Percentiles rank a stretch among this genome's conserved stretches.
These are phyloP conservation scores for Ramalina peruviana DNA, from an alignment of 495 filamentous ascomycete genomes.

Conservation along the genomic window DNA sequence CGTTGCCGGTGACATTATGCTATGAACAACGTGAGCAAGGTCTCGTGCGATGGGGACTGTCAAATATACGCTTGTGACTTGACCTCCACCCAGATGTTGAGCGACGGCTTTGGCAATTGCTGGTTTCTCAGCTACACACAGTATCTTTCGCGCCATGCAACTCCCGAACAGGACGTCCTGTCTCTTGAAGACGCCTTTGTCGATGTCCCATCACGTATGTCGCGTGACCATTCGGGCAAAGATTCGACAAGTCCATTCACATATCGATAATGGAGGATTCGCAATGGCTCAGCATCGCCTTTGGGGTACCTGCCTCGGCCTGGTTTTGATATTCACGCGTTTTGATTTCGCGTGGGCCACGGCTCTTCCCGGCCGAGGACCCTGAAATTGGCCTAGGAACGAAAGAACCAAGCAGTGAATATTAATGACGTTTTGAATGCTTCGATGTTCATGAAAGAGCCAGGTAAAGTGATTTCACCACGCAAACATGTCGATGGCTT, in stretches of 20 bases:
- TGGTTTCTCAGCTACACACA: conserved; percentile 95
- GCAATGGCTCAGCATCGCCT: no score
- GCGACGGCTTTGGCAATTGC: conserved; percentile 92
- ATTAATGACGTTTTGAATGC: no score
- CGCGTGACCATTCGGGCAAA: background rate
- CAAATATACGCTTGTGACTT: conserved; percentile 49
- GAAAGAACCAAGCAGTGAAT: no score
- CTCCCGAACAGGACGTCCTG: background rate
- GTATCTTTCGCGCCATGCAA: conserved; percentile 37
- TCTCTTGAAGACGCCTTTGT: background rate
- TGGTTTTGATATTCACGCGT: no score
- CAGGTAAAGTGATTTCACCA: no score
- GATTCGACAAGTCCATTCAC: background rate
- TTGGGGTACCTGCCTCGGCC: no score
- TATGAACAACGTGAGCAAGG: conserved; percentile 23
- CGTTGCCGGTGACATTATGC: conserved; percentile 45
- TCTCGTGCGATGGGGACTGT: background rate
- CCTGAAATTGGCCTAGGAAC: no score
- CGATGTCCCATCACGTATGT: background rate
- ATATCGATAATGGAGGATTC: no score
- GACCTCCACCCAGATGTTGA: conserved; percentile 68
- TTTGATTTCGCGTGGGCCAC: no score
- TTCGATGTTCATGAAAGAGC: no score
- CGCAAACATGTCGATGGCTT: conserved; percentile 32
- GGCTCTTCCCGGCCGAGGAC: no score